phyloP scores from a whole-genome alignment of 1,284 basidiomycete genomes.

The Thelephora terrestris region DNA sequence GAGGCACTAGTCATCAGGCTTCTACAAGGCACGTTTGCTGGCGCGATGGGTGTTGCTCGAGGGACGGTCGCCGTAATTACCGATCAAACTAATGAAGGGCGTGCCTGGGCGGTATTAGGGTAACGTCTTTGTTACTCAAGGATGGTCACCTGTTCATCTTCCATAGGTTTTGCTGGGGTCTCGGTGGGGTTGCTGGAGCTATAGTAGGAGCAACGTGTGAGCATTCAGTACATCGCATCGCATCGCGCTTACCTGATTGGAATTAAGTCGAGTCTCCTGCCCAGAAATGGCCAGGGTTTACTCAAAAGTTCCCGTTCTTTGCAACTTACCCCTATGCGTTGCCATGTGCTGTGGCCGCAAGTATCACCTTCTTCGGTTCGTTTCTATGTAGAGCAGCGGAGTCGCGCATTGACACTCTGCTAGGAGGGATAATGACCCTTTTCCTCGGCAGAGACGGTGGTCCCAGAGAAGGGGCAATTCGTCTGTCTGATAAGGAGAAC shows the following conservation, averaged over 20 bases:
- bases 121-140: slow-evolving; percentile 18
- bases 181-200: slow-evolving; percentile 86
- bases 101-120: slow-evolving; percentile 92
- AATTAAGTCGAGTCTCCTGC: slow-evolving; percentile 72
- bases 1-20: slow-evolving; percentile 87
- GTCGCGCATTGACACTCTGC: neutral
- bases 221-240: slow-evolving; percentile 19
- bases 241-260: slow-evolving; percentile 1
- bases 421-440: slow-evolving; percentile 77
- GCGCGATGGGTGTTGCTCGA: slow-evolving; percentile 87
- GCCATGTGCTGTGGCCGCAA: slow-evolving; percentile 75
- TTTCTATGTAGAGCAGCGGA: slow-evolving; percentile 4
- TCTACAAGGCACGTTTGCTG: slow-evolving; percentile 91
- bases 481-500: slow-evolving; percentile 66
- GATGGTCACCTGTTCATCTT: neutral
- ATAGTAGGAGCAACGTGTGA: slow-evolving; percentile 79
- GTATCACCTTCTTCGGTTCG: slow-evolving; percentile 62
- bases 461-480: slow-evolving; percentile 75
- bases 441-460: slow-evolving; percentile 91
- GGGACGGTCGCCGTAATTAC: slow-evolving; percentile 86
- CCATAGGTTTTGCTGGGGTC: slow-evolving; percentile 79
- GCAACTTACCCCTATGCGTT: slow-evolving; percentile 84
- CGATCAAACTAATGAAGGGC: slow-evolving; percentile 83
- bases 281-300: slow-evolving; percentile 72
- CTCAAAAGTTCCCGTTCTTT: slow-evolving; percentile 61